phyloP scores from a whole-genome alignment of 495 filamentous ascomycete genomes.

The Podospora tetraspora region DNA sequence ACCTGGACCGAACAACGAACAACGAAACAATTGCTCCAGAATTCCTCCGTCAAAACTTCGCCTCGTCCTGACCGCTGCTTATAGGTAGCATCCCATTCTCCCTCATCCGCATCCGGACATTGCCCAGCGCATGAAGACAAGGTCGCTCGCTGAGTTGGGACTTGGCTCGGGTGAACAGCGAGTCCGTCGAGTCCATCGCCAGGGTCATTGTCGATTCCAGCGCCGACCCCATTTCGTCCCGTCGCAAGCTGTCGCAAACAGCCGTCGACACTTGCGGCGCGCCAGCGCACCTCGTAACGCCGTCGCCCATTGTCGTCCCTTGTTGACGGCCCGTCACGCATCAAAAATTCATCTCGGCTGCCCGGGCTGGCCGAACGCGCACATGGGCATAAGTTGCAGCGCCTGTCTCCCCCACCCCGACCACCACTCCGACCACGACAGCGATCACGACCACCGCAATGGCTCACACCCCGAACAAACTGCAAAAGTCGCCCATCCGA shows the following conservation, averaged over 20 bases:
- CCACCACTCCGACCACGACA: slow-evolving; percentile 9
- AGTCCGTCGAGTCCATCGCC: background rate
- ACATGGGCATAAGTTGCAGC: slow-evolving; percentile 19
- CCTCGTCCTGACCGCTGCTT: background rate
- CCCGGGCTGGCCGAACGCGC: background rate
- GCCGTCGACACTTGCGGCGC: background rate
- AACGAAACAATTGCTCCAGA: background rate
- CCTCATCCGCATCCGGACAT: background rate
- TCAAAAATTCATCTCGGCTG: background rate
- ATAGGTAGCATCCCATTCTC: background rate
- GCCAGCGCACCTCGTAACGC: background rate
- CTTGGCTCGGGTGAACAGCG: background rate
- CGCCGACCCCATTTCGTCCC: too few species aligned
- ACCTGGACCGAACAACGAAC: background rate
- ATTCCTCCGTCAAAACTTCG: background rate
- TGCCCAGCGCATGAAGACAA: background rate
- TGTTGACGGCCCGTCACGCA: background rate
- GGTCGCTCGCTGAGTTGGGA: background rate
- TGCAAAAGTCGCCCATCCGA: slow-evolving; percentile 15
- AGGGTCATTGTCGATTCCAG: background rate
- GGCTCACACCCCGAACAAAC: slow-evolving; percentile 5
- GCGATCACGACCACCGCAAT: slow-evolving; percentile 5
- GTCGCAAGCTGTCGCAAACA: background rate
- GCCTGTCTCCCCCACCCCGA: background rate
- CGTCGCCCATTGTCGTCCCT: background rate